Percentiles rank a stretch among this genome's conserved stretches.
Evolutionary conservation across 2,329 filamentous ascomycete genomes (phyloP).

Genomic region (Fusarium sambucinum): DNA sequence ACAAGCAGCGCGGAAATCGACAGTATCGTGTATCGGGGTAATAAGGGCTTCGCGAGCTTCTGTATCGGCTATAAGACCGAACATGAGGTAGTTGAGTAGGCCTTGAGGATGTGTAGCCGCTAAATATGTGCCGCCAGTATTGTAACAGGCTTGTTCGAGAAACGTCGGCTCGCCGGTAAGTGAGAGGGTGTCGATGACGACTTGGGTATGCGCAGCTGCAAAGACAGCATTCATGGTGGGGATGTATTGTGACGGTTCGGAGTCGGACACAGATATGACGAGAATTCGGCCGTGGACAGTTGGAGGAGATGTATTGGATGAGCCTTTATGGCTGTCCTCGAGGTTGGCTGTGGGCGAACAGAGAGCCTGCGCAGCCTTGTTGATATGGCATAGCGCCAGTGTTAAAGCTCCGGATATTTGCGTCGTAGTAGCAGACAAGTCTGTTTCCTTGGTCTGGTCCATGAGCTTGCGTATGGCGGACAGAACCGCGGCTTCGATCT

Average conservation of each 20-base stretch:
- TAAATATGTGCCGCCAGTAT: slow-evolving; percentile 70
- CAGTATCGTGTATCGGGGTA: slow-evolving; percentile 82
- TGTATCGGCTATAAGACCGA: slow-evolving; percentile 81
- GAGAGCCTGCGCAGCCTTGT: slow-evolving; percentile 79
- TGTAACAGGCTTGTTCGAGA: slow-evolving; percentile 85
- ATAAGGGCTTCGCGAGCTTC: slow-evolving; percentile 73
- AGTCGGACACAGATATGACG: slow-evolving; percentile 87
- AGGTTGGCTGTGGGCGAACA: slow-evolving; percentile 65
- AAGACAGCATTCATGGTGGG: slow-evolving; percentile 99
- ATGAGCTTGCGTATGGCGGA: slow-evolving; percentile 80
- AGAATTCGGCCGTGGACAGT: slow-evolving; percentile 75
- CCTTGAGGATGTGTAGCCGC: slow-evolving; percentile 71
- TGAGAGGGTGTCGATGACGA: slow-evolving; percentile 93
- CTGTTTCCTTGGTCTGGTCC: slow-evolving; percentile 70
- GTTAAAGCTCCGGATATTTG: slow-evolving; percentile 93
- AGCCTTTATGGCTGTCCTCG: slow-evolving; percentile 53
- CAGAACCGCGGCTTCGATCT: slow-evolving; percentile 85
- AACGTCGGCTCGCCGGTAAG: slow-evolving; percentile 89
- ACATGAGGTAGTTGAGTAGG: slow-evolving; percentile 92
- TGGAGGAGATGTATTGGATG: slow-evolving; percentile 47
- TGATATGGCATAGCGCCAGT: slow-evolving; percentile 88
- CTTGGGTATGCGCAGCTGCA: slow-evolving; percentile 86
- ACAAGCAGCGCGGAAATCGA: slow-evolving; percentile 98
- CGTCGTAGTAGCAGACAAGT: slow-evolving; percentile 81
- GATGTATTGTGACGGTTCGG: slow-evolving; percentile 91